phyloP scores from a whole-genome alignment of 2,329 filamentous ascomycete genomes.

The Colletotrichum sublineola region DNA sequence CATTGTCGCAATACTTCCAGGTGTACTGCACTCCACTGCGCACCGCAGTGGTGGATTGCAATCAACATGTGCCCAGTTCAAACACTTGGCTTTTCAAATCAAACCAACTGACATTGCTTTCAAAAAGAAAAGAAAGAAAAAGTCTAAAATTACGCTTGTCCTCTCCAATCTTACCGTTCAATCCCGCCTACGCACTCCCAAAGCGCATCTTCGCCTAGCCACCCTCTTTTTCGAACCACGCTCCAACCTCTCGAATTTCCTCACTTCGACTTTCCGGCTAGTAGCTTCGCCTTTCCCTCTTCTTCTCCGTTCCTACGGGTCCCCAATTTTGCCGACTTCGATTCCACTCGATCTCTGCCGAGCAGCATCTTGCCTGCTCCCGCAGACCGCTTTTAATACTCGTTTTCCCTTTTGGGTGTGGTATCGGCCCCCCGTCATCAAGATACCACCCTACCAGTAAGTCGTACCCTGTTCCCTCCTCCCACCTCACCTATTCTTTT shows the following conservation, averaged over 20 bases:
- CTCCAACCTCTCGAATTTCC: slow-evolving; percentile 41
- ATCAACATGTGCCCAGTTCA: neutral
- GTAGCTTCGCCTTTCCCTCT: neutral
- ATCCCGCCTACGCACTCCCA: slow-evolving; percentile 30
- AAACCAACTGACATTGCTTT: neutral
- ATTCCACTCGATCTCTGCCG: slow-evolving; percentile 22
- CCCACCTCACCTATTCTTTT: slow-evolving; percentile 39
- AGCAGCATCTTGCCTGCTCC: slow-evolving; percentile 35
- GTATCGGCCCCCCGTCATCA: slow-evolving; percentile 31
- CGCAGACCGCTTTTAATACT: slow-evolving; percentile 38
- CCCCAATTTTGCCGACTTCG: slow-evolving; percentile 17
- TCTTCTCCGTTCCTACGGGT: slow-evolving; percentile 13
- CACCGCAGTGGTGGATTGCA: neutral
- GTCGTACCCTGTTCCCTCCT: slow-evolving; percentile 36
- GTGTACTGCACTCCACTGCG: neutral
- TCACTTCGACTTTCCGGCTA: slow-evolving; percentile 15
- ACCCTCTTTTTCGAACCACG: slow-evolving; percentile 34
- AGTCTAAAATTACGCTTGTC: slow-evolving; percentile 14
- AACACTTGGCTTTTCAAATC: neutral
- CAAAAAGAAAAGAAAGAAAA: neutral
- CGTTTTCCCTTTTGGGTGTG: slow-evolving; percentile 31
- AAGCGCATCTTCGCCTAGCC: slow-evolving; percentile 39
- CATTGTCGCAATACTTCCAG: neutral
- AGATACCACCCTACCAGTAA: slow-evolving; percentile 39
- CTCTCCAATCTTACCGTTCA: slow-evolving; percentile 27